Base-by-base conservation (phyloP, 1,284 basidiomycete species). In the Xanthoconium separans region DNA sequence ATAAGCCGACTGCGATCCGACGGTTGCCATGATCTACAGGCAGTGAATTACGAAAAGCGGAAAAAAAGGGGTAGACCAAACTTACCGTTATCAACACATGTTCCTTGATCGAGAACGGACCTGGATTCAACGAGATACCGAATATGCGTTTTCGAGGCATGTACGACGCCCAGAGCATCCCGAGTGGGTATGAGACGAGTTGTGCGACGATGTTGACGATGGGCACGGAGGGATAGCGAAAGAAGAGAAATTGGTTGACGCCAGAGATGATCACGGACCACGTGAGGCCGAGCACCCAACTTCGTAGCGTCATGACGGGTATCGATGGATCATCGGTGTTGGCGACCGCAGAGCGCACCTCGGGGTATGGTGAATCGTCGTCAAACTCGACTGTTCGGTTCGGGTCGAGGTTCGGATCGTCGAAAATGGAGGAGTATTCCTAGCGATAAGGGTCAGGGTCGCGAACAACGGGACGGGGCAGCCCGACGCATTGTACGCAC, bases 61-160 rank as follows among this genome's bases (percentile, higher is more conserved):
- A 18, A 16, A 9, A 31, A 39, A 44, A 22, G 0, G 24, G 7
- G 36, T 2, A 12, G 36, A 5, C 11, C 30, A 24, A 29, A 70
- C 71, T 11, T 53, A 70, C 82, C 56, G 79, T 83, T 56, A 83
- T 77, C 44, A 85, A 59, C 6, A 80, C 78, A 67, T 89, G 87
- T 67, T 90, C 87, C 62, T 90, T 90, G 70, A 90, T 86, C 48
- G 84, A 83, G 67, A 89, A 91, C 3, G 85, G 84, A 18, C 87
- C 87, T 20, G 88, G 86, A 68, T 91, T 91, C 48, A 90, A 65
- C 8, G 74, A 61, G 15, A 76, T 36, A 10, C 78, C 76, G 34
- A 84, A 76, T 16, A 86, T 71, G 56, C 69, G 65, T 59, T 74
- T 73, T 31, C 69, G 67, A 22, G 84, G 88, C 47, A 87, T 62